Base-by-base conservation (phyloP, 345 rosid species). In the Salix exigua region DNA sequence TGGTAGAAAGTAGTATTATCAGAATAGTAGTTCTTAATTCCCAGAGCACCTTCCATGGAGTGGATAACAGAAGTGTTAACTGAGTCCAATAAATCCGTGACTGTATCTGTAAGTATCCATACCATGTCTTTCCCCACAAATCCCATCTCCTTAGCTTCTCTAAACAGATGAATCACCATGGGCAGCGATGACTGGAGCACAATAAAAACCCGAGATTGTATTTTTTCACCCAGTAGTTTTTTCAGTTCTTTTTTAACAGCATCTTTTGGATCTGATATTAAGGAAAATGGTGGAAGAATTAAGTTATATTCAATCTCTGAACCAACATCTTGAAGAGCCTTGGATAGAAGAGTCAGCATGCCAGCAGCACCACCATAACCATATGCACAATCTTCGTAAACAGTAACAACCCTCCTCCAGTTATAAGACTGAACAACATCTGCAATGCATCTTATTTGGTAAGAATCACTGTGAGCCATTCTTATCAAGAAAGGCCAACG, bases 31-130 rank as follows among this genome's bases (percentile, higher is more conserved):
- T 70, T 60, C 75, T 79, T 84, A 82, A 89, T 77, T 75, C 88
- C 90, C 12, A 88, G 40, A 37, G 82, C 77, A 23, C 89, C 93
- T 79, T 85, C 76, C 85, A 87, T 82, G 7, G 85, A 80, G 66
- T 82, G 71, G 50, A 85, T 77, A 66, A 84, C 87, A 1, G 89
- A 82, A 37, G 80, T 58, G 67, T 85, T 78, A 71, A 85, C 17
- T 1, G 82, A 78, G 69, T 86, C 89, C 0, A 88, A 50, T 26
- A 70, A 82, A 55, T 69, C 76, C 2, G 87, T 50, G 21, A 85
- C 71, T 25, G 72, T 53, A 6, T 83, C 83, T 3, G 82, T 73
- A 63, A 87, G 62, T 33, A 89, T 82, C 91, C 93, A 88, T 8
- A 78, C 85, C 7, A 88, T 76, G 73, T 84, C 84, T 38, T 61